phyloP scores from a whole-genome alignment of 208 protist genomes.

The Trypanosoma mega region DNA sequence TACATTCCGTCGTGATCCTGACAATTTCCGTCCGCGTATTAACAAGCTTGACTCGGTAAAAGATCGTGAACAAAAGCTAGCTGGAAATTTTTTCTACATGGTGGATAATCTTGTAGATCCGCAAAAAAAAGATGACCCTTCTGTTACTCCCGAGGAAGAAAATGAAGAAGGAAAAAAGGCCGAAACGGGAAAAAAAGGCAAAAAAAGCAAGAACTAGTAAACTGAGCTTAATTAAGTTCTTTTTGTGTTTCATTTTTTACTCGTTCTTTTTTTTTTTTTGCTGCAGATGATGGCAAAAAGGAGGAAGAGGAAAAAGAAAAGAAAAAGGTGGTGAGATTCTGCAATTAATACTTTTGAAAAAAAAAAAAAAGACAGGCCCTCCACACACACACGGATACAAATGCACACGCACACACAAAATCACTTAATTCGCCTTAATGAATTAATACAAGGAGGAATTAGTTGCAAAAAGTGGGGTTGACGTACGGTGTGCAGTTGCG shows the following conservation, averaged over 20 bases:
- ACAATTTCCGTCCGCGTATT: slow-evolving; percentile 99
- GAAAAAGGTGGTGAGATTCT: neutral
- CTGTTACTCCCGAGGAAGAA: slow-evolving; percentile 25
- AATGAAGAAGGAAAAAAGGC: slow-evolving; percentile 27
- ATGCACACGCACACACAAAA: no score
- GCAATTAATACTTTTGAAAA: neutral
- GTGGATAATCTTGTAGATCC: slow-evolving; percentile 52
- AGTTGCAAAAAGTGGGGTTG: no score
- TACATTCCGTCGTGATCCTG: slow-evolving; percentile 99
- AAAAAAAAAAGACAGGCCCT: slow-evolving; percentile 1
- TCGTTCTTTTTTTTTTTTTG: slow-evolving; percentile 5
- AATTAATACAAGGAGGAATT: no score
- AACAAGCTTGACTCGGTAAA: slow-evolving; percentile 99
- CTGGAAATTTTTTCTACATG: slow-evolving; percentile 99
- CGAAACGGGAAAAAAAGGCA: slow-evolving; percentile 14
- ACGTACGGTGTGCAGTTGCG: no score
- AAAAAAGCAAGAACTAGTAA: slow-evolving; percentile 10
- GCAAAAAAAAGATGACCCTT: slow-evolving; percentile 22
- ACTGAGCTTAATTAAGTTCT: slow-evolving; percentile 13
- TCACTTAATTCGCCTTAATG: no score
- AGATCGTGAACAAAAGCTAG: slow-evolving; percentile 98
- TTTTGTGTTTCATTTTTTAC: neutral
- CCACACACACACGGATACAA: no score
- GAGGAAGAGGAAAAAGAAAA: slow-evolving; percentile 8
- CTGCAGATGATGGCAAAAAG: neutral